Evolutionary conservation across 306 rosid genomes (phyloP).

Genomic region (Fragaria vesca): DNA sequence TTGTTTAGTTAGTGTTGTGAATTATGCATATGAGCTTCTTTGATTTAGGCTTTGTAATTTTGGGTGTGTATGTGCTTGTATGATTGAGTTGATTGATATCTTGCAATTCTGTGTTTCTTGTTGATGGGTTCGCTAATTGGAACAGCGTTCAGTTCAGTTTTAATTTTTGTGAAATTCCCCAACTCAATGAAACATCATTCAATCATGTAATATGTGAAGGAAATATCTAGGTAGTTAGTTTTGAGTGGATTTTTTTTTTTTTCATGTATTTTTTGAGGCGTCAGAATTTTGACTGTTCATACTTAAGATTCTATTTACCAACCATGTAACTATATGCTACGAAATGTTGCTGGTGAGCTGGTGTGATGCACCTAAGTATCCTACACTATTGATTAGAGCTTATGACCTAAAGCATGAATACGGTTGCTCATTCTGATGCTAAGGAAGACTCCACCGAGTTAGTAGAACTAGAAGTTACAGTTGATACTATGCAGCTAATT

Average conservation of each 20-base stretch:
- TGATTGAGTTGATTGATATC: background rate
- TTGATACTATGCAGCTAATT: background rate
- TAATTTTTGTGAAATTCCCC: background rate
- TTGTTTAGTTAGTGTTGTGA: background rate
- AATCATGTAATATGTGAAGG: background rate
- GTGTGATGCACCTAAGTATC: background rate
- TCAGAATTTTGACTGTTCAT: background rate
- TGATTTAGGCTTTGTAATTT: background rate
- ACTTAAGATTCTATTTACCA: background rate
- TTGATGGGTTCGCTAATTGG: background rate
- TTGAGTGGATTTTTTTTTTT: background rate
- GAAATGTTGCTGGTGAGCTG: slow-evolving; percentile 2
- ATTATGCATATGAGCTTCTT: background rate
- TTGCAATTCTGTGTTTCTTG: background rate
- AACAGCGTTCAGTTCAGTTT: slow-evolving; percentile 9
- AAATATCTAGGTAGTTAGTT: background rate
- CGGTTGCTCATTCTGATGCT: slow-evolving; percentile 7
- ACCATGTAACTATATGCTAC: background rate
- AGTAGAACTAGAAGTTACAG: background rate
- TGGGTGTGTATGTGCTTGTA: background rate
- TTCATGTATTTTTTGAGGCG: background rate
- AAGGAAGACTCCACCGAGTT: background rate
- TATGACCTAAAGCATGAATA: background rate
- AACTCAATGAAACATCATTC: background rate
- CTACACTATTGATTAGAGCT: background rate